Percentiles rank a stretch among this genome's conserved stretches.
Conservation (phyloP, 2,329 filamentous ascomycete genomes). For the Paraconiothyrium sp. region DNA sequence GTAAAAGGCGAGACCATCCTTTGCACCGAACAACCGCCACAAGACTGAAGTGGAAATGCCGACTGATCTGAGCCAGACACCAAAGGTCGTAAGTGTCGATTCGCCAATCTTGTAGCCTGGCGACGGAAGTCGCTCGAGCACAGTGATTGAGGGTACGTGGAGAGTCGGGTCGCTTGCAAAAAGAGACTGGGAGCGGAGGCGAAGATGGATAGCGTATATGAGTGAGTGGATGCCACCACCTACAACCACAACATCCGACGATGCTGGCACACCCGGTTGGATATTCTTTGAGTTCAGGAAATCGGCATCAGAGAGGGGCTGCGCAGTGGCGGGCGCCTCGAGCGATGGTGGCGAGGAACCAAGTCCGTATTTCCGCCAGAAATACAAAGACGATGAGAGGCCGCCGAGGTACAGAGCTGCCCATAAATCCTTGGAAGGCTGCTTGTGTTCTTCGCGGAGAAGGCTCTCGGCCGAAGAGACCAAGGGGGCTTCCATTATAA, state of each 20-base stretch:
- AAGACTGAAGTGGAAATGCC: background rate
- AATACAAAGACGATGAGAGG: background rate
- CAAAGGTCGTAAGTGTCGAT: constrained; percentile 2
- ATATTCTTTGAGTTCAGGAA: background rate
- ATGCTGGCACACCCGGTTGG: constrained; percentile 1
- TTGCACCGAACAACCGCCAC: constrained; percentile 1
- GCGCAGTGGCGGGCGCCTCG: background rate
- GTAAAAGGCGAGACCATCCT: constrained; percentile 1
- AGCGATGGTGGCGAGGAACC: background rate
- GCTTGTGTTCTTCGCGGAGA: background rate
- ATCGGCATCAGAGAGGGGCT: constrained; percentile 1
- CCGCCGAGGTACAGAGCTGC: background rate
- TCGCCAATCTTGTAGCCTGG: constrained; percentile 1
- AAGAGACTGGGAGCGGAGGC: constrained; percentile 3
- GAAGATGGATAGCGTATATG: constrained; percentile 2
- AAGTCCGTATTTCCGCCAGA: constrained; percentile 2
- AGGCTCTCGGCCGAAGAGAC: background rate
- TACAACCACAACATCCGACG: constrained; percentile 1
- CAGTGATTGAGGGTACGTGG: background rate
- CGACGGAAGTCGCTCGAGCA: background rate
- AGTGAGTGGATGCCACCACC: constrained; percentile 1
- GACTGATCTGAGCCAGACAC: background rate
- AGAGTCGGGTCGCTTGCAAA: constrained; percentile 2
- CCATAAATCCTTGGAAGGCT: background rate
- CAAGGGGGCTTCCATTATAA: background rate